Percentiles rank a stretch among this genome's conserved stretches.
These are phyloP conservation scores for Microbotryum silenes-acaulis DNA, from an alignment of 1,284 basidiomycete species.

Conservation along the genomic window DNA sequence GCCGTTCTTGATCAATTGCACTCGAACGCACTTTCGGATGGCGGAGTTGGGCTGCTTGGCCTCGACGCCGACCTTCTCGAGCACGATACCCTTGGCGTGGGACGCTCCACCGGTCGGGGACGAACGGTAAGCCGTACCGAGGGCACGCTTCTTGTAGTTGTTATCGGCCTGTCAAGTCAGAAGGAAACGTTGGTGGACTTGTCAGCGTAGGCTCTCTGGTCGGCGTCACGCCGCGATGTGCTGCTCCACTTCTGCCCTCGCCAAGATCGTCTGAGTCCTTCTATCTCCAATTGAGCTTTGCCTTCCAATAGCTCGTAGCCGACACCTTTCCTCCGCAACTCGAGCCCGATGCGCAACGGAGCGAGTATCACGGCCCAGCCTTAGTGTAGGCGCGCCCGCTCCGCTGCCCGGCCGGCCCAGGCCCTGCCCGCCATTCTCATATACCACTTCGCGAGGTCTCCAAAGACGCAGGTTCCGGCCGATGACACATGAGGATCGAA, in stretches of 20 bases:
- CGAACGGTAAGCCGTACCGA: constrained; percentile 99
- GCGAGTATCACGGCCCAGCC: no score
- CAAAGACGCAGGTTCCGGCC: background rate
- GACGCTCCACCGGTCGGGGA: constrained; percentile 99
- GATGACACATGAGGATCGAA: background rate
- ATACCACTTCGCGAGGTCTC: no score
- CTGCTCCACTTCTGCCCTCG: background rate
- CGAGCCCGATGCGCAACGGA: no score
- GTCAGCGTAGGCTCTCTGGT: background rate
- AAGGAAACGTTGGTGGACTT: constrained; percentile 3
- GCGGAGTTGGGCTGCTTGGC: constrained; percentile 99
- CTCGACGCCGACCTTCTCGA: constrained; percentile 80
- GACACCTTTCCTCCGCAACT: background rate
- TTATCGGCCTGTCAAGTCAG: constrained; percentile 71
- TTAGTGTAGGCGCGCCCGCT: no score
- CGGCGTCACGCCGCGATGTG: background rate
- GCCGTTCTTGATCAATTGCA: constrained; percentile 99
- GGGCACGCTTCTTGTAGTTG: constrained; percentile 98
- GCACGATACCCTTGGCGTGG: constrained; percentile 99
- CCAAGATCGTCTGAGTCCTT: background rate
- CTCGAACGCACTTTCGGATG: constrained; percentile 99
- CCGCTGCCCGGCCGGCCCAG: no score
- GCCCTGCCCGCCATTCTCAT: no score
- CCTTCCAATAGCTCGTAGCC: background rate
- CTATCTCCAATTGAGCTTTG: background rate